phyloP scores from a whole-genome alignment of 257 asterid species.

The Solanum arcanum region DNA sequence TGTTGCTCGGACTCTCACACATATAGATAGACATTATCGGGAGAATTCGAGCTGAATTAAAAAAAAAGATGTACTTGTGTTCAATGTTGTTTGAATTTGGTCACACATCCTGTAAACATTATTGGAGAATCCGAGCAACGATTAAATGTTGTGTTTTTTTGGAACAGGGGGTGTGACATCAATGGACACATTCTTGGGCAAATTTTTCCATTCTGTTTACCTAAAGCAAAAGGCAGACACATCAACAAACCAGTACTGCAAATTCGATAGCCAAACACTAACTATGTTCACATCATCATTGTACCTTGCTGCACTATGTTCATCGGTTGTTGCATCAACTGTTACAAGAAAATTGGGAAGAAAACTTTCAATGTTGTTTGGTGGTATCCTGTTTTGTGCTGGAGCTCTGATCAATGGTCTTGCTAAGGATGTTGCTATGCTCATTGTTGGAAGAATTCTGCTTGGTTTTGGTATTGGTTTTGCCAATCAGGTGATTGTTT shows the following conservation, averaged over 20 bases:
- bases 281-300: constrained; percentile 81
- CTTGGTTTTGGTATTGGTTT: constrained; percentile 86
- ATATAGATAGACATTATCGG: background rate
- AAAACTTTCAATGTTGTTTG: constrained; percentile 60
- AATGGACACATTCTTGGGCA: constrained; percentile 53
- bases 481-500: constrained; percentile 56
- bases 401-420: constrained; percentile 72
- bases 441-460: constrained; percentile 64
- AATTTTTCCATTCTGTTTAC: constrained; percentile 51
- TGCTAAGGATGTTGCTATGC: constrained; percentile 53
- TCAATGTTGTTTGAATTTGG: background rate
- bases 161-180: constrained; percentile 76
- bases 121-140: background rate
- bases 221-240: constrained; percentile 25
- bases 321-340: constrained; percentile 55
- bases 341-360: constrained; percentile 63
- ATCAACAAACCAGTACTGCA: constrained; percentile 69
- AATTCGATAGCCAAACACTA: constrained; percentile 56
- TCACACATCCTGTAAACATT: background rate
- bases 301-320: constrained; percentile 66
- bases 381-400: constrained; percentile 53
- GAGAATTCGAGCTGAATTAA: background rate
- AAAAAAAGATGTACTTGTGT: background rate
- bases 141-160: background rate
- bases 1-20: background rate